These are phyloP conservation scores for Carex littledalei DNA, from an alignment of 176 grass and related monocot genomes.

Conservation along the genomic window DNA sequence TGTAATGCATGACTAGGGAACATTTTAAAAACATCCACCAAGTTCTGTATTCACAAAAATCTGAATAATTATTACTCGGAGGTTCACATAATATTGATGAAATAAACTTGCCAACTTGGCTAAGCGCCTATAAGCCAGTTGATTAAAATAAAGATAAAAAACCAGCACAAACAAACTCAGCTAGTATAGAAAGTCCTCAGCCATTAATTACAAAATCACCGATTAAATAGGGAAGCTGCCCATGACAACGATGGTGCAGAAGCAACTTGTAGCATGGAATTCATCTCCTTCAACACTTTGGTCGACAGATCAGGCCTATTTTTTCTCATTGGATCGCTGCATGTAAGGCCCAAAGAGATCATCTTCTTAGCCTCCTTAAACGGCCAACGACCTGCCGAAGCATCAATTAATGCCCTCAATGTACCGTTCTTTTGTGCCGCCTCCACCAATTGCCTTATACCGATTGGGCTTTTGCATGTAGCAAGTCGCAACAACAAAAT, in stretches of 20 bases:
- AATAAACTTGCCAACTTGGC: no score
- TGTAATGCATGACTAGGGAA: no score
- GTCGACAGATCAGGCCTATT: slow-evolving; percentile 28
- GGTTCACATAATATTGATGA: no score
- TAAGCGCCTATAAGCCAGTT: no score
- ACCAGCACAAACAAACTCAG: no score
- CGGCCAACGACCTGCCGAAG: slow-evolving; percentile 34
- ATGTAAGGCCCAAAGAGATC: slow-evolving; percentile 34
- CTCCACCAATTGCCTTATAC: slow-evolving; percentile 24
- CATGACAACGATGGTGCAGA: not conserved
- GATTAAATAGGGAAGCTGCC: no score
- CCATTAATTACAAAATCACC: no score
- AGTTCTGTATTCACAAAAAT: no score
- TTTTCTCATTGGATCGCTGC: slow-evolving; percentile 28
- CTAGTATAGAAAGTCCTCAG: no score
- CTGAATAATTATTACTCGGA: no score
- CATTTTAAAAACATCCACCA: no score
- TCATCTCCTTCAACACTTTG: slow-evolving; percentile 36
- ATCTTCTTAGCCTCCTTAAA: slow-evolving; percentile 31
- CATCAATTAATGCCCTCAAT: slow-evolving; percentile 24
- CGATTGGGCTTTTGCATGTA: slow-evolving; percentile 28
- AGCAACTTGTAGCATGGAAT: slow-evolving; percentile 31
- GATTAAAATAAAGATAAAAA: no score
- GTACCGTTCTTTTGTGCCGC: slow-evolving; percentile 14
- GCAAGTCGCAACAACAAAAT: slow-evolving; percentile 39